Percentiles rank a stretch among this genome's conserved stretches.
phyloP scores from a whole-genome alignment of 1,284 basidiomycete species.

The Puccinia sorghi region DNA sequence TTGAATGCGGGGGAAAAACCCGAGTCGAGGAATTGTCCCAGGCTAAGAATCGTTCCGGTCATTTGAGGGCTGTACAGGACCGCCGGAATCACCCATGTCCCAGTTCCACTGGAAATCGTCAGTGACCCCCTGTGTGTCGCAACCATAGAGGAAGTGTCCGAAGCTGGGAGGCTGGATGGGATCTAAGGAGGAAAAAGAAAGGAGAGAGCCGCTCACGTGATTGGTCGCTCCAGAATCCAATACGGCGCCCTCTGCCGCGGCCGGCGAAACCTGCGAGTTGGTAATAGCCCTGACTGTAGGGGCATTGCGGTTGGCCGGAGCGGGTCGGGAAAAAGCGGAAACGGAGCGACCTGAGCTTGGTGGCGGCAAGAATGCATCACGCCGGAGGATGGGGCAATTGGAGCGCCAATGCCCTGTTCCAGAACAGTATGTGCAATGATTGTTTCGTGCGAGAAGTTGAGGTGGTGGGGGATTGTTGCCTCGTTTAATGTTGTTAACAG shows the following conservation, averaged over 20 bases:
- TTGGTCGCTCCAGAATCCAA: too few species aligned
- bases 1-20: too few species aligned
- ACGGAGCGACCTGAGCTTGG: not conserved
- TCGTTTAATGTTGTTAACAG: not conserved
- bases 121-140: too few species aligned
- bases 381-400: not conserved
- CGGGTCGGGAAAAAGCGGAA: not conserved
- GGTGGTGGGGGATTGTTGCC: not conserved
- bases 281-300: not conserved
- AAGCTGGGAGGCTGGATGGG: not conserved
- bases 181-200: not conserved
- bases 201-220: too few species aligned
- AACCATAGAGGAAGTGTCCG: too few species aligned
- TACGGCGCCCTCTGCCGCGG: too few species aligned
- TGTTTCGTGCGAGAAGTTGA: not conserved
- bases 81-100: too few species aligned
- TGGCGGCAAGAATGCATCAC: not conserved
- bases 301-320: not conserved
- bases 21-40: too few species aligned
- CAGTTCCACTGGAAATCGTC: too few species aligned
- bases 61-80: too few species aligned
- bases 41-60: too few species aligned
- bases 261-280: not conserved
- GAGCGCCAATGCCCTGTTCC: slow-evolving; percentile 18
- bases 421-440: too few species aligned